Evolutionary conservation across 805 yeast species (phyloP).

Genomic region (Saccharomycodes ludwigii): DNA sequence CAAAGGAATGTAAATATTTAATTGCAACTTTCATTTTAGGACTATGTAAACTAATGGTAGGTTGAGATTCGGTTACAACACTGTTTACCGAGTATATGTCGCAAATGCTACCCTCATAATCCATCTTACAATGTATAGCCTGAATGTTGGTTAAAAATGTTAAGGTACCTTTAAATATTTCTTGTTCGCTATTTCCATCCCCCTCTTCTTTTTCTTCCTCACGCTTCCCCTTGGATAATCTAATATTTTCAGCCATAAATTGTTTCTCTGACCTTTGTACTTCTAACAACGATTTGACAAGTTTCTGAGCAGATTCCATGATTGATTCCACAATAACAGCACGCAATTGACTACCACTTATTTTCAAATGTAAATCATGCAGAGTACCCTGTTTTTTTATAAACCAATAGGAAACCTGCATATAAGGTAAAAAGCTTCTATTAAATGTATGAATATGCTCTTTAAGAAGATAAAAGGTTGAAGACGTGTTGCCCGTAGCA

Average conservation of each 20-base stretch:
- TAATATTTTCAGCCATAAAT: no score
- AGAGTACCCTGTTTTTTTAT: slow-evolving; percentile 13
- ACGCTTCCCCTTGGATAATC: no score
- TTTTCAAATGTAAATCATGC: slow-evolving; percentile 37
- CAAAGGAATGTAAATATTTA: slow-evolving; percentile 29
- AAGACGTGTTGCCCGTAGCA: slow-evolving; percentile 47
- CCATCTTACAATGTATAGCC: slow-evolving; percentile 38
- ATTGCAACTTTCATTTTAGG: slow-evolving; percentile 58
- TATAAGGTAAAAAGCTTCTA: slow-evolving; percentile 55
- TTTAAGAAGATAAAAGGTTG: slow-evolving; percentile 34
- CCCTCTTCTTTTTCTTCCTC: no score
- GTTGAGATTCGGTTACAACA: slow-evolving; percentile 26
- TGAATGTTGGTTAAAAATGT: slow-evolving; percentile 17
- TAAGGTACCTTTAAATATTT: no score
- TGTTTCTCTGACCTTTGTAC: slow-evolving; percentile 4
- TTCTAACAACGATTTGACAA: slow-evolving; percentile 26
- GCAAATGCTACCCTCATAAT: slow-evolving; percentile 62
- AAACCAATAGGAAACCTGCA: slow-evolving; percentile 37
- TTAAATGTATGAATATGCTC: slow-evolving; percentile 39
- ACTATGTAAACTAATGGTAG: slow-evolving; percentile 53
- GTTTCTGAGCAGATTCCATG: slow-evolving; percentile 32
- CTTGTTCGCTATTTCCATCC: no score
- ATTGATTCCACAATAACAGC: slow-evolving; percentile 44
- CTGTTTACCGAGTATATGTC: slow-evolving; percentile 27
- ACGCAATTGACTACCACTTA: slow-evolving; percentile 60